Conservation (phyloP, 345 rosid species). For the Populus pruinosa region DNA sequence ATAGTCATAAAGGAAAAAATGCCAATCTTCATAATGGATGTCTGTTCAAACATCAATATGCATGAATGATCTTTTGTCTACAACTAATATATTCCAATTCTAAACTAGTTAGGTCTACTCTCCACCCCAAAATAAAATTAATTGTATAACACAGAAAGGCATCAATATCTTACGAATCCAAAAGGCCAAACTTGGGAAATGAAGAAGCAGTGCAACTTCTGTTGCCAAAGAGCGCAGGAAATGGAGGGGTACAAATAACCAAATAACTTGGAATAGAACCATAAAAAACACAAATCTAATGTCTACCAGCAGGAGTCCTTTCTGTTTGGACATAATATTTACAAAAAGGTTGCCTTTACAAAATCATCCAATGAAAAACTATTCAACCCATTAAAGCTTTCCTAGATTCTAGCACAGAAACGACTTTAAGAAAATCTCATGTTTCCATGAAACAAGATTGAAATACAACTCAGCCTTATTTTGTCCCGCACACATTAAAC, state of each 20-base stretch:
- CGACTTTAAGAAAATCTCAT: background rate
- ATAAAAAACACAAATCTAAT: background rate
- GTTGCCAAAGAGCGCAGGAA: background rate
- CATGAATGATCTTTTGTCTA: background rate
- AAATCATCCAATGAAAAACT: background rate
- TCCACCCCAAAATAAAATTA: background rate
- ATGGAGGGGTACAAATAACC: background rate
- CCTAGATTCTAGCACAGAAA: background rate
- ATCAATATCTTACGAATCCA: background rate
- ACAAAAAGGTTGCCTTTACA: background rate
- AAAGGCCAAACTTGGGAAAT: background rate
- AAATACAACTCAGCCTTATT: background rate
- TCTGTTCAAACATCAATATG: background rate
- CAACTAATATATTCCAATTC: background rate
- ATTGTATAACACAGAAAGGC: background rate
- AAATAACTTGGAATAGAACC: background rate
- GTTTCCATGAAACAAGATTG: background rate
- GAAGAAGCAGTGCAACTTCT: background rate
- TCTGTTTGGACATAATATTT: background rate
- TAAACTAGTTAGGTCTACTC: too few species aligned
- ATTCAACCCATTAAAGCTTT: background rate
- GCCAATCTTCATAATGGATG: background rate
- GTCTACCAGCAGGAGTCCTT: background rate
- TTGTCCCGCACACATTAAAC: background rate
- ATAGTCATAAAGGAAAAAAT: background rate